Percentiles rank a stretch among this genome's conserved stretches.
These are phyloP conservation scores for Beta lomatogona DNA, from an alignment of 179 eudicot genomes.

Conservation along the genomic window DNA sequence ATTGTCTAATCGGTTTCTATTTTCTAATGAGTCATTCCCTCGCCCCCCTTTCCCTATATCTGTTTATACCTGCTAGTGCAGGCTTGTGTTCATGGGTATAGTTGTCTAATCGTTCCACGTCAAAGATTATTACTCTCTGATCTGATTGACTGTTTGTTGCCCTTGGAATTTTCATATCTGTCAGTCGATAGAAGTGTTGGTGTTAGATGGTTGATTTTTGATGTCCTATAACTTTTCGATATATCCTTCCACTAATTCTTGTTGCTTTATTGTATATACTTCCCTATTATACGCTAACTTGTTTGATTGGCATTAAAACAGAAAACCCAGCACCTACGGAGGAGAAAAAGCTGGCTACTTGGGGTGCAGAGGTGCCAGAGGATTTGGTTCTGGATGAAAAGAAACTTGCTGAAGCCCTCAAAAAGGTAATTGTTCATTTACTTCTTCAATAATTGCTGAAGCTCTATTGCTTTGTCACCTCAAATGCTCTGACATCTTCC, in stretches of 20 bases:
- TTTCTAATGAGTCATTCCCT: background rate
- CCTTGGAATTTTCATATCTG: background rate
- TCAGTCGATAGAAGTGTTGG: background rate
- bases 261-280: background rate
- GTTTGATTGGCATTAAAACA: slow-evolving; percentile 25
- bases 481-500: background rate
- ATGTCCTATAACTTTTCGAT: background rate
- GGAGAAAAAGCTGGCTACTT: slow-evolving; percentile 71
- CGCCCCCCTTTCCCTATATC: no score
- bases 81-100: background rate
- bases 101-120: background rate
- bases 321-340: slow-evolving; percentile 55
- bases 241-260: background rate
- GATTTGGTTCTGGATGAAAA: slow-evolving; percentile 79
- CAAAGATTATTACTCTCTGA: background rate
- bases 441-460: background rate
- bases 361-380: slow-evolving; percentile 91
- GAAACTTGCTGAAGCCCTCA: slow-evolving; percentile 71
- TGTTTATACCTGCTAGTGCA: background rate
- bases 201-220: background rate
- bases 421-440: slow-evolving; percentile 26
- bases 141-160: background rate
- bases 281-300: background rate
- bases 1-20: no score
- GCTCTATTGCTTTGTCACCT: background rate